Base-by-base conservation (phyloP, 2,329 filamentous ascomycete genomes). In the Penicillium vulpinum region DNA sequence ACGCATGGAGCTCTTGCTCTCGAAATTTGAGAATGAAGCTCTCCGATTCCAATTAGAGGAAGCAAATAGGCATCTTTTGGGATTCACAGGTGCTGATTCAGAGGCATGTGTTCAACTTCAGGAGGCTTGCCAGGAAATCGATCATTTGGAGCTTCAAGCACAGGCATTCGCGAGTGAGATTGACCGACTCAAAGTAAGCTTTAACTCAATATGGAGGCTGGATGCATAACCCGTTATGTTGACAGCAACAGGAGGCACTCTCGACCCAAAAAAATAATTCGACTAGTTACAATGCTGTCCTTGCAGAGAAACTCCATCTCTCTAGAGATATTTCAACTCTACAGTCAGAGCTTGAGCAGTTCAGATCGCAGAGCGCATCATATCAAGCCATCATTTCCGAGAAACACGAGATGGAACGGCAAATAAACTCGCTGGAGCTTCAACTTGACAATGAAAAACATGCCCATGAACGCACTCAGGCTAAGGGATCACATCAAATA, bases 371-470 rank as follows among this genome's bases (percentile, higher is more conserved):
- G 69, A 79, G 78, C 21, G 73, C 77, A 31, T 79, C 80, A 15
- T 85, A 92, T 52, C 87, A 92, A 67, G 81, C 83, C 2, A 78
- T 90, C 11, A 79, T 95, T 16, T 81, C 88, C 1, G 91, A 96
- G 70, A 96, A 95, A 72, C 80, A 93, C 44, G 83, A 88, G 2
- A 76, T 97, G 15, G 88, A 94, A 69, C 87, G 89, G 45, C 90
- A 94, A 73, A 74, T 96, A 28, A 88, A 83, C 67, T 86, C 88
- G 2, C 74, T 92, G 2, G 89, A 96, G 72, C 86, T 91, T 41
- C 89, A 96, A 65, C 81, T 96, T 2, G 90, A 92, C 62, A 90
- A 89, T 63, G 90, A 94, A 70, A 93, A 86, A 72, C 84, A 86
- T n/a, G 82, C 86, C 3, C 79, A 83, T 9, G 84, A 87, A 63